Conservation (phyloP, 768 basidiomycete species). For the Brasilioporus rufonigricans region DNA sequence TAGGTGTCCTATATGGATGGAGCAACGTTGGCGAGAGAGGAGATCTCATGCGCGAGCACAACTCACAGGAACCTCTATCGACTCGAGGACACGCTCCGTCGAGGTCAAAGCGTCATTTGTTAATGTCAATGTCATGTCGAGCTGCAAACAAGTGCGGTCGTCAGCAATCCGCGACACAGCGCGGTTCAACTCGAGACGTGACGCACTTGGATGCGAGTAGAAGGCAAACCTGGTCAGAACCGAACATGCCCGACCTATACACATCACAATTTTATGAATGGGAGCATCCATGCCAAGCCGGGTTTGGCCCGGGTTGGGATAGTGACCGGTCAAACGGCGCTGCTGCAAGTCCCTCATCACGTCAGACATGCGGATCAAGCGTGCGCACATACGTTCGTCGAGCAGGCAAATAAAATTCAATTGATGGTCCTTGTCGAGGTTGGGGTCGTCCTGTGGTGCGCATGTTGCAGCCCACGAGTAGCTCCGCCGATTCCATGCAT, state of each 20-base stretch:
- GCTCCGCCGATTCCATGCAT: background rate
- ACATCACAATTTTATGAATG: background rate
- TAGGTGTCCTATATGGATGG: slow-evolving; percentile 10
- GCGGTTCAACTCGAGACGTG: background rate
- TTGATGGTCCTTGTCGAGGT: too few relatives aligned
- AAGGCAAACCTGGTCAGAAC: background rate
- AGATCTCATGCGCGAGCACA: background rate
- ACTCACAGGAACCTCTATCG: slow-evolving; percentile 15
- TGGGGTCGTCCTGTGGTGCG: too few relatives aligned
- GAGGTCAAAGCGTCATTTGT: background rate
- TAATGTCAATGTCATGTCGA: slow-evolving; percentile 5
- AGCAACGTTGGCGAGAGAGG: background rate
- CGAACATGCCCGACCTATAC: background rate
- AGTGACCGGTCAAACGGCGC: background rate
- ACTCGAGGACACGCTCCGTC: background rate
- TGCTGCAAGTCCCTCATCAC: background rate
- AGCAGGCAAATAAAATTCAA: too few relatives aligned
- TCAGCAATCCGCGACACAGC: background rate
- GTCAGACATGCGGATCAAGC: slow-evolving; percentile 13
- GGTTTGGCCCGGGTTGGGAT: background rate
- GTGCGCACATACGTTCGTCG: slow-evolving; percentile 7
- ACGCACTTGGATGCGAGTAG: background rate
- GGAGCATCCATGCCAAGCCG: background rate
- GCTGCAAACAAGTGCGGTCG: background rate
- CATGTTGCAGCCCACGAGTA: background rate